phyloP scores from a whole-genome alignment of 768 basidiomycete genomes.

The Pleurotus ostreatus region DNA sequence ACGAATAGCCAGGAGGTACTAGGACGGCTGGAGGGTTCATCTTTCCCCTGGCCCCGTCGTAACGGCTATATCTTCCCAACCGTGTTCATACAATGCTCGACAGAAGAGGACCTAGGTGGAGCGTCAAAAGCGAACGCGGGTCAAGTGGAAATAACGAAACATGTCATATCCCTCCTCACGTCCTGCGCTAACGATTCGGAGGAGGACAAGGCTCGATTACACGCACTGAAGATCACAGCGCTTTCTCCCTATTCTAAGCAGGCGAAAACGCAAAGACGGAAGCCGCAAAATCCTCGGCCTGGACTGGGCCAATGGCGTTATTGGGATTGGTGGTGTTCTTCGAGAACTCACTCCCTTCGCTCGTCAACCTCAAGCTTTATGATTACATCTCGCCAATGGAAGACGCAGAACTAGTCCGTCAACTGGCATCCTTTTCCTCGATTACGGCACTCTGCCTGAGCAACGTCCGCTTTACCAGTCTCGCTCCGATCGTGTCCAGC shows the following conservation, averaged over 20 bases:
- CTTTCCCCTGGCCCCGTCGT: conserved; percentile 56
- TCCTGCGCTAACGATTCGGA: conserved; percentile 17
- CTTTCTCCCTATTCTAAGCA: conserved; percentile 64
- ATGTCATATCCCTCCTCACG: conserved; percentile 41
- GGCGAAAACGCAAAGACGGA: conserved; percentile 33
- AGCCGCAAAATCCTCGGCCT: conserved; percentile 53
- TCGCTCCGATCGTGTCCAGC: too few species aligned
- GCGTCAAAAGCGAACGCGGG: conserved; percentile 60
- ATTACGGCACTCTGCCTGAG: too few species aligned
- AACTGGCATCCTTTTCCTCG: too few species aligned
- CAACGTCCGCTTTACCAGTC: too few species aligned
- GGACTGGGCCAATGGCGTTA: conserved; percentile 63
- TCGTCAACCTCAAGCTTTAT: too few species aligned
- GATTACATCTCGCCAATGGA: too few species aligned
- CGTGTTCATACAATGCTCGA: conserved; percentile 52
- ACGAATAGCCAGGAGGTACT: conserved; percentile 31
- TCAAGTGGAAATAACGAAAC: conserved; percentile 50
- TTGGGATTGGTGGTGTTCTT: conserved; percentile 46
- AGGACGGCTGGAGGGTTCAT: conserved; percentile 28
- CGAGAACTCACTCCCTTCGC: too few species aligned
- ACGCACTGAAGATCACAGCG: conserved; percentile 35
- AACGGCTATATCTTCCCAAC: conserved; percentile 38
- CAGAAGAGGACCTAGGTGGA: conserved; percentile 56
- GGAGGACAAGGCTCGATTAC: conserved; percentile 9
- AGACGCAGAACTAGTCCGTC: too few species aligned